Percentiles rank a stretch among this genome's conserved stretches.
phyloP scores from a whole-genome alignment of 2,329 filamentous ascomycete genomes.

The Aspergillus pseudoterreus region DNA sequence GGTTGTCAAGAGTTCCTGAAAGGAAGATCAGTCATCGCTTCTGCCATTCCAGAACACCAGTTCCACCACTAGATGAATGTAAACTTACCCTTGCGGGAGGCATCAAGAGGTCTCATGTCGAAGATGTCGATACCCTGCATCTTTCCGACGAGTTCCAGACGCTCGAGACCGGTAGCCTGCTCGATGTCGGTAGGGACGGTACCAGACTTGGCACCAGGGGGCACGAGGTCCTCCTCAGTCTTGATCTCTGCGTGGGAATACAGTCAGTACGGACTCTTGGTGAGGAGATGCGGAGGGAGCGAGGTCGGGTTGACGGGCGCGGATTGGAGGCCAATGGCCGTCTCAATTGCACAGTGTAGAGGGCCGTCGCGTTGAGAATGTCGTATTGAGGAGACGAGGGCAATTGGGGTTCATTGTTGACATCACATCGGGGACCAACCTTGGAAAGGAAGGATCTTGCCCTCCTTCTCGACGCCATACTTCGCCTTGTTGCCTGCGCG shows the following conservation, averaged over 20 bases:
- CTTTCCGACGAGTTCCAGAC: slow-evolving; percentile 98
- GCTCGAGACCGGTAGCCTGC: slow-evolving; percentile 95
- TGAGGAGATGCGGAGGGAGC: neutral
- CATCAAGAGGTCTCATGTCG: slow-evolving; percentile 94
- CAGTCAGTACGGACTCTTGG: slow-evolving; percentile 7
- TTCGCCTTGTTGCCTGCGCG: slow-evolving; percentile 35
- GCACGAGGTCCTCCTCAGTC: slow-evolving; percentile 74
- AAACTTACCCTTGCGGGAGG: slow-evolving; percentile 73
- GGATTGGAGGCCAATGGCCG: neutral
- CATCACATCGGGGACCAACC: slow-evolving; percentile 31
- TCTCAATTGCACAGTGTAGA: slow-evolving; percentile 7
- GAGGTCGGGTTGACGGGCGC: neutral
- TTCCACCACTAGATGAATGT: no score
- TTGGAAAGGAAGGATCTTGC: slow-evolving; percentile 44
- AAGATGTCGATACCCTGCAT: slow-evolving; percentile 98
- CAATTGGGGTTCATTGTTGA: slow-evolving; percentile 9
- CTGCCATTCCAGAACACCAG: neutral
- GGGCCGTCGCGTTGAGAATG: neutral
- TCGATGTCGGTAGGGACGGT: slow-evolving; percentile 91
- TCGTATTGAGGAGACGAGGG: neutral
- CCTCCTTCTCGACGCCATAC: slow-evolving; percentile 38
- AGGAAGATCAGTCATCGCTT: neutral
- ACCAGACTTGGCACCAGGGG: slow-evolving; percentile 76
- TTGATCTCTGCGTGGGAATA: slow-evolving; percentile 67
- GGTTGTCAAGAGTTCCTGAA: slow-evolving; percentile 79